Evolutionary conservation across 768 basidiomycete species (phyloP), one percentile per base, ranked within the genome.

Genomic region (Phlebiopsis flavidoalba): DNA sequence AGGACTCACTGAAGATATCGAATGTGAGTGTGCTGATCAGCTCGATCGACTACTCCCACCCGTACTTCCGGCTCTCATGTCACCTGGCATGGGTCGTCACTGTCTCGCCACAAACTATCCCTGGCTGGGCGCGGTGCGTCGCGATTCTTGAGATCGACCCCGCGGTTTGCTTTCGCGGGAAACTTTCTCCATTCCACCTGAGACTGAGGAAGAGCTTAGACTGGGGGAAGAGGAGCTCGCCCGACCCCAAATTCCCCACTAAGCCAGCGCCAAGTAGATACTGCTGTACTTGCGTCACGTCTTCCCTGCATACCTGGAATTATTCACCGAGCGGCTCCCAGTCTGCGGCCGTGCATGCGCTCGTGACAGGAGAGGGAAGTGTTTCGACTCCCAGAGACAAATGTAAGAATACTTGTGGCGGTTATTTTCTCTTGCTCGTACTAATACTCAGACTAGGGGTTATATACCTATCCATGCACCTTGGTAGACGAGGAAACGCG

Each of bases 271-370:
- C 71, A 14, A n/a, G 64, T 83, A 12, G 92, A 94, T 68, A 87
- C 89, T 15, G 82, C 79, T 1, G 70, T 93, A 14, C 69, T 94
- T 5, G 79, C n/a, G n/a, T n/a, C n/a, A n/a, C n/a, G n/a, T 93
- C 5, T 92, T 93, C 64, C 89, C 93, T 0, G n/a, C n/a, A n/a
- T n/a, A n/a, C 93, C 93, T 0, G 76, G 75, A 1, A 81, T 84
- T 0, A 67, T 90, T 8, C 57, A n/a, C n/a, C 70, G 1, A 70
- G 62, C 45, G 82, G 77, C 26, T 85, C 85, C 21, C 75, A 78
- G 2, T 71, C 72, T 5, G 75, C 75, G 1, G 75, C 76, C 10
- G 79, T 85, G 3, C 86, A 85, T 51, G 84, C 80, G 1, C 72
- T 95, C 36, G 75, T 89, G 21, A 83, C 85, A 0, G 93, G 93